Percentiles rank a stretch among this genome's conserved stretches.
phyloP scores from a whole-genome alignment of 441 rosid species.

The Viola pubescens region DNA sequence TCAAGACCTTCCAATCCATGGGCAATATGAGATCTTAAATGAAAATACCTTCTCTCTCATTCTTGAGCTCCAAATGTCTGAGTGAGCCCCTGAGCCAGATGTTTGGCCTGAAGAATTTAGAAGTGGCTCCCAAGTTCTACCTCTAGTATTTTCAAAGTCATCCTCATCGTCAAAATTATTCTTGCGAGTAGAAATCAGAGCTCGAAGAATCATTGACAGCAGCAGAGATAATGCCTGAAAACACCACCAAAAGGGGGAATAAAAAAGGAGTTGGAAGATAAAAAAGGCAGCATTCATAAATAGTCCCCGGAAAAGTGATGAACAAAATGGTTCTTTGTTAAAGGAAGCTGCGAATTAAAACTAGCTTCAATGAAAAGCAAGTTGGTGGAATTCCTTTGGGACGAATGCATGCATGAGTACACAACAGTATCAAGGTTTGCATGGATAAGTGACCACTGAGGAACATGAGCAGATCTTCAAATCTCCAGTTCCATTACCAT shows the following conservation, averaged over 20 bases:
- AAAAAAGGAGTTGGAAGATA: slow-evolving; percentile 12
- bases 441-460: too few relatives aligned
- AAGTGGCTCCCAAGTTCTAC: slow-evolving; percentile 62
- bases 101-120: slow-evolving; percentile 51
- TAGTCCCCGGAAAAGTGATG: neutral
- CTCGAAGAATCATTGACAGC: slow-evolving; percentile 64
- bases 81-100: slow-evolving; percentile 40
- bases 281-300: neutral
- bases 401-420: too few relatives aligned
- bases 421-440: too few relatives aligned
- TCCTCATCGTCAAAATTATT: slow-evolving; percentile 49
- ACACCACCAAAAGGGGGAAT: slow-evolving; percentile 2
- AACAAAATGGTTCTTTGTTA: too few relatives aligned
- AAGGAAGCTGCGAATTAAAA: too few relatives aligned
- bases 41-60: slow-evolving; percentile 66
- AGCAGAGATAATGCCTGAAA: slow-evolving; percentile 65
- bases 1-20: neutral
- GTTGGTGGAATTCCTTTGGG: too few relatives aligned
- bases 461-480: neutral
- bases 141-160: slow-evolving; percentile 49
- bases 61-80: slow-evolving; percentile 62
- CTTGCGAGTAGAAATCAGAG: slow-evolving; percentile 46
- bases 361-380: too few relatives aligned
- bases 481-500: too few relatives aligned
- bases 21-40: neutral